Evolutionary conservation across 2,329 filamentous ascomycete species (phyloP).

Genomic region (Chalaropsis thielavioides): DNA sequence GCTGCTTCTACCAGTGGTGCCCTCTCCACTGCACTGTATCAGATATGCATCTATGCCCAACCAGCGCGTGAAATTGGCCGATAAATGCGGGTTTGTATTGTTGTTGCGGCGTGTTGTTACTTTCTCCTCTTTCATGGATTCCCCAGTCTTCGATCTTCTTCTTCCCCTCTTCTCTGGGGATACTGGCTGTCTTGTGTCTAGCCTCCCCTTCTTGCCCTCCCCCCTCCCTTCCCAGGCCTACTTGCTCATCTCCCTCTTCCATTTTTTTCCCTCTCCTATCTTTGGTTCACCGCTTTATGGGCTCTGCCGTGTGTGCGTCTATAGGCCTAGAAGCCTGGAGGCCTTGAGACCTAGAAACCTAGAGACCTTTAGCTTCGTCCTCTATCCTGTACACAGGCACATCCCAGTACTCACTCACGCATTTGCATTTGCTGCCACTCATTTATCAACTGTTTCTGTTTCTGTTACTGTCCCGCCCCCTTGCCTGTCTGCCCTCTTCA

Average conservation of each 20-base stretch:
- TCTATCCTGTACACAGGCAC: too few relatives aligned
- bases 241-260: neutral
- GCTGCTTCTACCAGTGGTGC: too few relatives aligned
- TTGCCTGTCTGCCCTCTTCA: neutral
- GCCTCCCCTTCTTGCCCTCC: neutral
- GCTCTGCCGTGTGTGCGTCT: too few relatives aligned
- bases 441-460: neutral
- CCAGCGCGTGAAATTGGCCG: neutral
- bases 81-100: neutral
- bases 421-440: neutral
- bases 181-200: neutral
- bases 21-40: constrained; percentile 4
- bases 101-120: neutral
- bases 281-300: neutral
- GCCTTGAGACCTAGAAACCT: too few relatives aligned
- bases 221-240: neutral
- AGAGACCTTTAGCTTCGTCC: too few relatives aligned
- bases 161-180: neutral
- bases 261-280: too few relatives aligned
- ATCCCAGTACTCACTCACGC: neutral
- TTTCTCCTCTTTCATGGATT: neutral
- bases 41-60: constrained; percentile 5
- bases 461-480: too few relatives aligned
- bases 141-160: neutral
- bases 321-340: too few relatives aligned